Evolutionary conservation across 441 rosid genomes (phyloP).

Genomic region (Adansonia rubrostipa): DNA sequence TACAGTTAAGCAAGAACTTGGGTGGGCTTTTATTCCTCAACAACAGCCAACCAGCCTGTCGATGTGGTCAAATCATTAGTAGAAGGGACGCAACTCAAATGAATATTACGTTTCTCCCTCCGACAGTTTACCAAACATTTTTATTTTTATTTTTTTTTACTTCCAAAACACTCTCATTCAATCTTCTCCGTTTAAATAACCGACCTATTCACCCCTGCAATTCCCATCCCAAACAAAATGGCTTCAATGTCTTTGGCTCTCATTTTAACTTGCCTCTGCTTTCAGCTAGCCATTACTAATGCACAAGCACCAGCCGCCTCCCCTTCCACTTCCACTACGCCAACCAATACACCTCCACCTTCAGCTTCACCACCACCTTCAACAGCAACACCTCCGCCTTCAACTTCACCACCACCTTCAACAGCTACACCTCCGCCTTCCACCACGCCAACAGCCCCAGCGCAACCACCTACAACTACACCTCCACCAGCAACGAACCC

Average conservation of each 20-base stretch:
- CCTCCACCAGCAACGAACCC: conserved; percentile 33
- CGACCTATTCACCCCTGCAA: conserved; percentile 30
- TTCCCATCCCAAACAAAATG: conserved; percentile 51
- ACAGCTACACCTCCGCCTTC: conserved; percentile 39
- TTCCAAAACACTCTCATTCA: conserved; percentile 22
- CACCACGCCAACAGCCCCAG: conserved; percentile 36
- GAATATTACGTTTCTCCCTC: conserved; percentile 57
- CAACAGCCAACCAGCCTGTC: background rate
- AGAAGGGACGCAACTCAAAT: conserved; percentile 60
- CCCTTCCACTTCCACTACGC: conserved; percentile 47
- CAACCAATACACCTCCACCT: conserved; percentile 31
- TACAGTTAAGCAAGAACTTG: background rate
- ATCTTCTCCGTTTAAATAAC: conserved; percentile 27
- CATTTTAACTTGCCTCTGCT: conserved; percentile 44
- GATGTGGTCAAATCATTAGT: conserved; percentile 33
- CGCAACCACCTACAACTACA: conserved; percentile 34
- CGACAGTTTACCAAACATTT: conserved; percentile 55
- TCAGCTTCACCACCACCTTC: conserved; percentile 37
- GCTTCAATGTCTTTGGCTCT: conserved; percentile 42
- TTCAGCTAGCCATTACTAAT: conserved; percentile 44
- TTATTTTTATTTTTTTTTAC: conserved; percentile 17
- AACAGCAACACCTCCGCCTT: conserved; percentile 33
- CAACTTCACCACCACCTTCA: conserved; percentile 35
- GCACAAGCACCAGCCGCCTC: conserved; percentile 81
- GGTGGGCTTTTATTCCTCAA: background rate